A percentile compares a stretch with the other conserved stretches of the same genome.
These are phyloP conservation scores for Crithidia thermophila DNA, from an alignment of 208 protist species.

Conservation along the genomic window DNA sequence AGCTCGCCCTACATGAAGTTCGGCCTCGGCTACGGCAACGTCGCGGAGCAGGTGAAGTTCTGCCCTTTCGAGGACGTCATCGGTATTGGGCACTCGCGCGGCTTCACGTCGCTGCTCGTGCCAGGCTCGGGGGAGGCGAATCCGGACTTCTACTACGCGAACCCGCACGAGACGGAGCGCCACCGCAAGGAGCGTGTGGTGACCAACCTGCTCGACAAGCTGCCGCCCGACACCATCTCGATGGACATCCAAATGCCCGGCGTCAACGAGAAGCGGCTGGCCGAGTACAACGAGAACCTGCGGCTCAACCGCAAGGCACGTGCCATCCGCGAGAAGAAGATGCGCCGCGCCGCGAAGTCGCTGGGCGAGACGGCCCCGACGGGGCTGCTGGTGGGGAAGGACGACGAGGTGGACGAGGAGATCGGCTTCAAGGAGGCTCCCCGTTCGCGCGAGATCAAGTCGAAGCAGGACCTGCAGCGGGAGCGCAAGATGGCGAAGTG, in stretches of 20 bases:
- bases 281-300: constrained; percentile 86
- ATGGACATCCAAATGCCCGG: constrained; percentile 88
- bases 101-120: constrained; percentile 90
- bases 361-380: constrained; percentile 37
- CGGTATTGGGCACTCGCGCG: constrained; percentile 84
- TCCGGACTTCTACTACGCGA: constrained; percentile 93
- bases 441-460: constrained; percentile 69
- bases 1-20: constrained; percentile 87
- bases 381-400: constrained; percentile 34
- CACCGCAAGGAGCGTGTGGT: constrained; percentile 91
- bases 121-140: constrained; percentile 92
- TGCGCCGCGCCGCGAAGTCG: constrained; percentile 63
- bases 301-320: constrained; percentile 76
- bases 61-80: constrained; percentile 94
- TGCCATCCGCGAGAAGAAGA: constrained; percentile 88
- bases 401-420: constrained; percentile 89
- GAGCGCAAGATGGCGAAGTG: constrained; percentile 88
- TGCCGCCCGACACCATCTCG: constrained; percentile 93
- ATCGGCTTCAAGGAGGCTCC: constrained; percentile 83
- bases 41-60: constrained; percentile 72
- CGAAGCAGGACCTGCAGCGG: constrained; percentile 62
- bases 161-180: constrained; percentile 93
- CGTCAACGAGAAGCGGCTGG: constrained; percentile 79
- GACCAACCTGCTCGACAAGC: constrained; percentile 88
- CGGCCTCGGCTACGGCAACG: constrained; percentile 88